Evolutionary conservation across 306 rosid species (phyloP).

Genomic region (Quercus robur): DNA sequence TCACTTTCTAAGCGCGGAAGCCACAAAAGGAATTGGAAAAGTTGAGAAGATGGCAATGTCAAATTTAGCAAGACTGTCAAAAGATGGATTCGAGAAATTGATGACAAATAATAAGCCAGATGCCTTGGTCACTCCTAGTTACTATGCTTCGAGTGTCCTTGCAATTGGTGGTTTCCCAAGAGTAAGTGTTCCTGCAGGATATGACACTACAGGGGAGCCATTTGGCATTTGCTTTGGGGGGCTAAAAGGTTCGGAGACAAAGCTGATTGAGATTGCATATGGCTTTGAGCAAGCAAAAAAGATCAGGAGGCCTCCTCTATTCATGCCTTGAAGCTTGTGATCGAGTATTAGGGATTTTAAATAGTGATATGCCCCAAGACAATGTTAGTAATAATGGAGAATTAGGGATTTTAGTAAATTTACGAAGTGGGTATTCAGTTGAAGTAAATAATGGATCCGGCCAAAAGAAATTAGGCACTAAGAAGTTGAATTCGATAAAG

Average conservation of each 20-base stretch:
- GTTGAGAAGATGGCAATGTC: conserved; percentile 11
- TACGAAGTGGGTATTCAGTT: too few species aligned
- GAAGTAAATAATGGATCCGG: too few species aligned
- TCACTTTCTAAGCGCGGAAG: conserved; percentile 12
- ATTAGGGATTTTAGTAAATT: too few species aligned
- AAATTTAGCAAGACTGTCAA: conserved; percentile 13
- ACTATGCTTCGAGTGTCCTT: conserved; percentile 18
- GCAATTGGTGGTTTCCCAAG: conserved; percentile 47
- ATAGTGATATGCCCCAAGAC: too few species aligned
- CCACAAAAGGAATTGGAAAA: conserved; percentile 21
- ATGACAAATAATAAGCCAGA: conserved; percentile 28
- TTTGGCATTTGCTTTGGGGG: conserved; percentile 41
- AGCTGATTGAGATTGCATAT: conserved; percentile 38
- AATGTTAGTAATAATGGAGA: too few species aligned
- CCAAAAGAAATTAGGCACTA: too few species aligned
- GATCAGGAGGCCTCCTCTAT: conserved; percentile 25
- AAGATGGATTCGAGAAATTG: conserved; percentile 30
- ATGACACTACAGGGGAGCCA: conserved; percentile 24
- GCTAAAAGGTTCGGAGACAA: conserved; percentile 34
- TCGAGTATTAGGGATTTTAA: too few species aligned
- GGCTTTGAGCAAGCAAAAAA: conserved; percentile 38
- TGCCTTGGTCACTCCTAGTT: conserved; percentile 33
- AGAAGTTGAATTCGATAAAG: too few species aligned
- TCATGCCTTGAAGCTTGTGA: too few species aligned
- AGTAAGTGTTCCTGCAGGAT: conserved; percentile 42